Conservation (phyloP, 2,329 filamentous ascomycete species). For the Talaromyces sp. region DNA sequence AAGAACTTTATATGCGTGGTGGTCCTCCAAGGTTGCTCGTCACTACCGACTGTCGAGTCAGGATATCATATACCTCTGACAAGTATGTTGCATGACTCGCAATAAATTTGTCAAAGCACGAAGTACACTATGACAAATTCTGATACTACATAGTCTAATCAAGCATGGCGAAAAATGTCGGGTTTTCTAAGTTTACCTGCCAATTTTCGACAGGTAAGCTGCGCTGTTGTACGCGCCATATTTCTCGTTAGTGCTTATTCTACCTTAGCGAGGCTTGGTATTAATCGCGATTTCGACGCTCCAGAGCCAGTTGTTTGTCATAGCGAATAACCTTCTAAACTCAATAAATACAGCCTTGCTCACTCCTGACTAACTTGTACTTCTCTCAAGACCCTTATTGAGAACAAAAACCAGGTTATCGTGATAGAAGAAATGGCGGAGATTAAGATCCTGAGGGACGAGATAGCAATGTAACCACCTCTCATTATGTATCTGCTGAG, state of each 20-base stretch:
- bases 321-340: not conserved
- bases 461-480: not conserved
- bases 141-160: not conserved
- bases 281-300: not conserved
- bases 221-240: not conserved
- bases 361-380: too few relatives aligned
- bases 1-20: too few relatives aligned
- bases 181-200: not conserved
- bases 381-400: too few relatives aligned
- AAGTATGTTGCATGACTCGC: not conserved
- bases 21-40: too few relatives aligned
- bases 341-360: not conserved
- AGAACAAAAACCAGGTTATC: not conserved
- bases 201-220: not conserved
- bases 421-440: not conserved
- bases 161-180: not conserved
- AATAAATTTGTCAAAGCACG: not conserved
- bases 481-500: not conserved
- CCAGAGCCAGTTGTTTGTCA: not conserved
- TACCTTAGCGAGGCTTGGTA: not conserved
- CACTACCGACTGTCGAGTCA: not conserved
- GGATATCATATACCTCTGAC: not conserved
- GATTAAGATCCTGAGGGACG: not conserved
- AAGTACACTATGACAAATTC: not conserved
- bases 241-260: not conserved